Conservation (phyloP, 768 basidiomycete genomes). For the Strobilomyces dryophilus region DNA sequence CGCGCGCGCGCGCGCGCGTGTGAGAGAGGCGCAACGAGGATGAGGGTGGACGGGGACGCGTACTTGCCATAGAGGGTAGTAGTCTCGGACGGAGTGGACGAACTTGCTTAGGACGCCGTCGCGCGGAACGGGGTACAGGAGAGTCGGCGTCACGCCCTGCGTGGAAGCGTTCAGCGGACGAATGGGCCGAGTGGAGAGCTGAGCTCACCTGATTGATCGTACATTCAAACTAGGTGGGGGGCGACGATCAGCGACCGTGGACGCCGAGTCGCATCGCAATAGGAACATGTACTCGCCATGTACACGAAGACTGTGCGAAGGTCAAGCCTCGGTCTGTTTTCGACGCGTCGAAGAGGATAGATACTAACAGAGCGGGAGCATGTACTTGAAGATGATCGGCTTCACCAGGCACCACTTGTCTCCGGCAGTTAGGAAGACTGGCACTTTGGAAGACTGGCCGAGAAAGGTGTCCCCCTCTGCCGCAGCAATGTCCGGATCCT, state of each 20-base stretch:
- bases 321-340: constrained; percentile 11
- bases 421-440: constrained; percentile 50
- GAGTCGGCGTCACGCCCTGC: constrained; percentile 84
- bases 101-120: constrained; percentile 67
- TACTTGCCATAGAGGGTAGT: constrained; percentile 95
- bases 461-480: constrained; percentile 25
- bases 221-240: constrained; percentile 70
- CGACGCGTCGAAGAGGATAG: constrained; percentile 8
- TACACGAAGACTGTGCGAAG: constrained; percentile 51
- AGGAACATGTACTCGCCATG: constrained; percentile 38
- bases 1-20: too few relatives aligned
- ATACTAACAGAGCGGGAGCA: constrained; percentile 86
- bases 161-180: neutral
- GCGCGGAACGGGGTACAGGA: constrained; percentile 81
- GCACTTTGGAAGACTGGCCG: constrained; percentile 35
- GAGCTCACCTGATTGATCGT: constrained; percentile 76
- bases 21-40: constrained; percentile 1
- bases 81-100: constrained; percentile 83
- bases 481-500: constrained; percentile 19
- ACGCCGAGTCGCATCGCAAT: neutral
- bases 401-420: constrained; percentile 83
- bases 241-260: neutral
- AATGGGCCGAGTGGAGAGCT: neutral
- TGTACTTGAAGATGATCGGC: constrained; percentile 78
- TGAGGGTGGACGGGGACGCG: constrained; percentile 1